Conservation (phyloP, 768 basidiomycete genomes). For the Albatrellus ellisii region DNA sequence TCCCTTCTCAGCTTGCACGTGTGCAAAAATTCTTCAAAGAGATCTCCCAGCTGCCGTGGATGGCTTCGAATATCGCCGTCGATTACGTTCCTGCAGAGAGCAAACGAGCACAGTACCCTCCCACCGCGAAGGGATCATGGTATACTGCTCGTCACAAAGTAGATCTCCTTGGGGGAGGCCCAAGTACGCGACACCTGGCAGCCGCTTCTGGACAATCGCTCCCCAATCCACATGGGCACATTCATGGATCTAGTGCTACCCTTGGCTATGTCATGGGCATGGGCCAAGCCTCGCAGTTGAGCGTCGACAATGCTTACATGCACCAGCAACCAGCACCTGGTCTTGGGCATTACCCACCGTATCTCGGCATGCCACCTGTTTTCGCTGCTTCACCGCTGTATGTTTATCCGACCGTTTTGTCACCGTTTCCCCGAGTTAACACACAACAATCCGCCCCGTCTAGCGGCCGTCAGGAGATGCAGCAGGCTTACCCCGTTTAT, state of each 20-base stretch:
- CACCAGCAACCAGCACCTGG: slow-evolving; percentile 2
- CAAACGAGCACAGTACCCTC: not conserved
- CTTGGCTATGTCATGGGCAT: not conserved
- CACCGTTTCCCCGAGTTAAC: not conserved
- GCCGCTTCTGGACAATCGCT: not conserved
- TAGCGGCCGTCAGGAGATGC: not conserved
- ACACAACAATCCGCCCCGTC: not conserved
- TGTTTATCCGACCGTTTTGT: slow-evolving; percentile 7
- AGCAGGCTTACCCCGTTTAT: slow-evolving; percentile 4
- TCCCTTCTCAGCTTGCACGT: slow-evolving; percentile 9
- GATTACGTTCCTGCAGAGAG: slow-evolving; percentile 10
- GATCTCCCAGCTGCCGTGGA: slow-evolving; percentile 11
- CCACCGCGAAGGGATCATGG: slow-evolving; percentile 7
- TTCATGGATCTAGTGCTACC: slow-evolving; percentile 2
- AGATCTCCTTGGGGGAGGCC: slow-evolving; percentile 8
- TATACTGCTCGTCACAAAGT: slow-evolving; percentile 9
- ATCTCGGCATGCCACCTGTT: slow-evolving; percentile 5
- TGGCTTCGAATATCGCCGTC: slow-evolving; percentile 8
- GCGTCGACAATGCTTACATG: slow-evolving; percentile 1
- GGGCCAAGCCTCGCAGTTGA: slow-evolving; percentile 2
- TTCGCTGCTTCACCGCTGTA: slow-evolving; percentile 7
- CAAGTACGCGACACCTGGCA: slow-evolving; percentile 2
- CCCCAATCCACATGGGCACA: not conserved
- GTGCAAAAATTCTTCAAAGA: slow-evolving; percentile 11
- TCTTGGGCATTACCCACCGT: slow-evolving; percentile 1